phyloP scores from a whole-genome alignment of 2,329 filamentous ascomycete species.

The Colletotrichum noveboracense region DNA sequence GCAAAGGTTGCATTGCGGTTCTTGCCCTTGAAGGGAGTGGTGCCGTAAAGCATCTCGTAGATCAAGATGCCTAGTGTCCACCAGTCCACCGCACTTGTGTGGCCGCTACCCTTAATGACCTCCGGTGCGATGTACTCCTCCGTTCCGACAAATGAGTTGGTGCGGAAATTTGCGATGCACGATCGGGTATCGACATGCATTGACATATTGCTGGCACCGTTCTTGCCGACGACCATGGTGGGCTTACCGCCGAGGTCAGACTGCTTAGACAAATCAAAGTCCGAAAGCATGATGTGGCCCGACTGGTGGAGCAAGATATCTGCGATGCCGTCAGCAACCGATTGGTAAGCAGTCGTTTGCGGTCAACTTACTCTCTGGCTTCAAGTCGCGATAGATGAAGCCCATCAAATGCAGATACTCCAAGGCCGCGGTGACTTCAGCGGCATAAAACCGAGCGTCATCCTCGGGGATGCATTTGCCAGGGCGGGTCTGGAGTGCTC shows the following conservation, averaged over 20 bases:
- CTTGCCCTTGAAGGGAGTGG: slow-evolving; percentile 99
- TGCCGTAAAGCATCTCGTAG: slow-evolving; percentile 99
- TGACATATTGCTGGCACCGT: slow-evolving; percentile 83
- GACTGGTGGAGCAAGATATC: slow-evolving; percentile 98
- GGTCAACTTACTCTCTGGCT: slow-evolving; percentile 85
- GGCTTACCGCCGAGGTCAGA: slow-evolving; percentile 95
- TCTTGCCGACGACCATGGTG: slow-evolving; percentile 95
- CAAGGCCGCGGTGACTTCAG: slow-evolving; percentile 93
- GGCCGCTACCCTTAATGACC: slow-evolving; percentile 97
- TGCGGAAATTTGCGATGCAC: slow-evolving; percentile 97
- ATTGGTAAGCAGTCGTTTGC: slow-evolving; percentile 3
- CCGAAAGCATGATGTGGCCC: slow-evolving; percentile 99
- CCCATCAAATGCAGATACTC: slow-evolving; percentile 99
- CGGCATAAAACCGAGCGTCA: slow-evolving; percentile 95
- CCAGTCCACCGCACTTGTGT: slow-evolving; percentile 99
- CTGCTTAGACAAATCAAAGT: slow-evolving; percentile 98
- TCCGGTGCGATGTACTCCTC: slow-evolving; percentile 99
- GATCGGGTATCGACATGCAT: slow-evolving; percentile 98
- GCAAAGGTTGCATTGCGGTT: slow-evolving; percentile 98
- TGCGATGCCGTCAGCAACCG: slow-evolving; percentile 39
- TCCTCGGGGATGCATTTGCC: slow-evolving; percentile 98
- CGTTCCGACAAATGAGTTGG: slow-evolving; percentile 97
- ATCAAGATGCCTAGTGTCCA: slow-evolving; percentile 98
- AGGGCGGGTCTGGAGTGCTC: slow-evolving; percentile 92
- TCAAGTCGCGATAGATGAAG: slow-evolving; percentile 97